Evolutionary conservation across 78 protist genomes (phyloP).

Genomic region (Dictyostelium firmibasis): DNA sequence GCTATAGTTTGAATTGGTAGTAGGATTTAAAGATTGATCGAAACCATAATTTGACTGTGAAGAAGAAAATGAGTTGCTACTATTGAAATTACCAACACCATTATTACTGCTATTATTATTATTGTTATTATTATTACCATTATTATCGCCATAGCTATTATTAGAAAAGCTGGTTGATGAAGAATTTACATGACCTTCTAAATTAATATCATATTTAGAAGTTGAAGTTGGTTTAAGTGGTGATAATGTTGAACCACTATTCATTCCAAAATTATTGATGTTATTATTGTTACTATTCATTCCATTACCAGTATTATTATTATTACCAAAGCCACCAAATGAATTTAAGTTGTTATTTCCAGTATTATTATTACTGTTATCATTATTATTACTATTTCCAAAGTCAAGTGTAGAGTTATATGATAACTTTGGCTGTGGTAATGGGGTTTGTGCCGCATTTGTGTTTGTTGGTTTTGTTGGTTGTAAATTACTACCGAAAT

Average conservation of each 20-base stretch:
- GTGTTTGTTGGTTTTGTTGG: constrained; percentile 2
- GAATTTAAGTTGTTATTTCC: background rate
- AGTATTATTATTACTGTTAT: background rate
- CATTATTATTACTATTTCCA: background rate
- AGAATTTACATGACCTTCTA: background rate
- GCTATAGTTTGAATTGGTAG: background rate
- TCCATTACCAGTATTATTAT: background rate
- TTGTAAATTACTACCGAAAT: background rate
- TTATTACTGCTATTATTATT: background rate
- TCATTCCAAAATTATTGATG: background rate
- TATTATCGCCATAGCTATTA: background rate
- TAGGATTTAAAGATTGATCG: background rate
- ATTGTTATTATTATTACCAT: background rate
- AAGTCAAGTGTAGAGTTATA: background rate
- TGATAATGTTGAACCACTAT: background rate
- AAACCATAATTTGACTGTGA: background rate
- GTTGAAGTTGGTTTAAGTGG: background rate
- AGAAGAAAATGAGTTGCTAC: background rate
- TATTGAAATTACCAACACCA: background rate
- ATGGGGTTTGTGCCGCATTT: background rate
- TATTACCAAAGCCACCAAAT: background rate
- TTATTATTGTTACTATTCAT: background rate
- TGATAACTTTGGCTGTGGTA: background rate
- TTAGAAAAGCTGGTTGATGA: background rate
- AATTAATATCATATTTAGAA: constrained; percentile 2